Evolutionary conservation across 176 grass and related monocot species (phyloP), one percentile per base, ranked within the genome.

Genomic region (Puya raimondii): DNA sequence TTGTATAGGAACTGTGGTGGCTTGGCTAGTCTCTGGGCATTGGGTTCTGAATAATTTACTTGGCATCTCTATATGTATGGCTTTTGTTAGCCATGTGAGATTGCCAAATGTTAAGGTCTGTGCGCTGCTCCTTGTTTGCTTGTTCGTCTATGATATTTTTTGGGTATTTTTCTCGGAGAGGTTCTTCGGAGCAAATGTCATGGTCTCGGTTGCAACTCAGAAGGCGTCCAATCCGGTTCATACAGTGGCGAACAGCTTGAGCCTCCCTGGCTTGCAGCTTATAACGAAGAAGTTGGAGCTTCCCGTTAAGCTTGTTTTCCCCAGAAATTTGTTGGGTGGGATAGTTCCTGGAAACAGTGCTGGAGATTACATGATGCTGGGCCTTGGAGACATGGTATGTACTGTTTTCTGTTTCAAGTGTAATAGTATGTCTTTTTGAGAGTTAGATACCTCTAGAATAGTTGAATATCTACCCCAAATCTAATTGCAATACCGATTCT

Each of bases 121-220:
- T 23, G 74, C 87, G 0, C 63, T 93, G 72, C 87, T 99, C 69
- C 87, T 99, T 1, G 82, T 84, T 0, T 99, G 94, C 74, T 78
- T 99, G 69, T 99, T 99, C 68, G 72, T 93, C 27, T 99, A 99
- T 5, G 89, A 99, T 72, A 87, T 99, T 69, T 99, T 99, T 70
- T 93, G 94, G 94, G 94, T 93, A 27, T 99, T 99, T 80, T 99
- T 99, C 80, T 99, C 94, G 0, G 94, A 99, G 78, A 90, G 72
- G 63, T 91, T 99, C 47, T 99, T 99, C 14, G 94, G 89, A 74
- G 89, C 94, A 68, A 99, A 99, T 84, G 94, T 99, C 59, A 99
- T 99, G 94, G 94, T 99, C 9, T 99, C 89, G 21, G 94, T 99
- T 50, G 94, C 94, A 74, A 99, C 94, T 14, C 94, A 99, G 74